Evolutionary conservation across 805 yeast genomes (phyloP).

Genomic region (Lachancea sp.): DNA sequence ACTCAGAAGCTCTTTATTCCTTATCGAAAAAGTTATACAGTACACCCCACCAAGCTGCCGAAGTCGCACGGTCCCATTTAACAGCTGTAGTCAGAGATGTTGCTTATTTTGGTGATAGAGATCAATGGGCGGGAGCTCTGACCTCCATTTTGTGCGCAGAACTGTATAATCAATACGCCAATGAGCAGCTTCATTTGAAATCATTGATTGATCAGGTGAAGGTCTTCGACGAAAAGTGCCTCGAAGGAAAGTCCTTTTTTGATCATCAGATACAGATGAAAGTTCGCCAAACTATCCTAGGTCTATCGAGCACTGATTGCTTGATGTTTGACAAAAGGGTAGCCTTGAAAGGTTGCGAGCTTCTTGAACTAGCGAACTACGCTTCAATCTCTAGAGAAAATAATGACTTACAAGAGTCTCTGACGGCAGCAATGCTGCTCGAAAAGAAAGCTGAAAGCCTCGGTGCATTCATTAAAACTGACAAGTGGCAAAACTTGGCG

Average conservation of each 20-base stretch:
- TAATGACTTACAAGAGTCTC: slow-evolving; percentile 4
- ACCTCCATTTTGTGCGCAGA: slow-evolving; percentile 14
- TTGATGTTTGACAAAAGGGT: neutral
- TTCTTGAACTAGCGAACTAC: slow-evolving; percentile 6
- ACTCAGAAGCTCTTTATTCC: slow-evolving; percentile 46
- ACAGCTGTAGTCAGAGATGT: slow-evolving; percentile 7
- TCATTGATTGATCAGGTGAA: slow-evolving; percentile 3
- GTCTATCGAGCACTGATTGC: neutral
- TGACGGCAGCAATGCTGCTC: slow-evolving; percentile 9
- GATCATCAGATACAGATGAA: slow-evolving; percentile 14
- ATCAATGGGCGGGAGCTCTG: slow-evolving; percentile 21
- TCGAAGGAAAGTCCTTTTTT: slow-evolving; percentile 11
- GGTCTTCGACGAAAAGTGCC: slow-evolving; percentile 4
- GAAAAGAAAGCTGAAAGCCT: slow-evolving; percentile 1
- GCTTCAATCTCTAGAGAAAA: slow-evolving; percentile 1
- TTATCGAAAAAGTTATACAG: slow-evolving; percentile 45
- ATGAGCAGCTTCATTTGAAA: neutral
- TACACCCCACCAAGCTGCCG: slow-evolving; percentile 9
- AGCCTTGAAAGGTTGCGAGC: slow-evolving; percentile 1
- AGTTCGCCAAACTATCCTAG: slow-evolving; percentile 16
- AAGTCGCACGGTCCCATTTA: slow-evolving; percentile 1
- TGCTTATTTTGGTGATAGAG: slow-evolving; percentile 9
- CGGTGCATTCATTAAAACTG: no score
- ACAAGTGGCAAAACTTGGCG: neutral
- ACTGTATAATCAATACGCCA: slow-evolving; percentile 3